Conservation (phyloP, 2,329 filamentous ascomycete genomes). For the Dactylellina parvicollis region DNA sequence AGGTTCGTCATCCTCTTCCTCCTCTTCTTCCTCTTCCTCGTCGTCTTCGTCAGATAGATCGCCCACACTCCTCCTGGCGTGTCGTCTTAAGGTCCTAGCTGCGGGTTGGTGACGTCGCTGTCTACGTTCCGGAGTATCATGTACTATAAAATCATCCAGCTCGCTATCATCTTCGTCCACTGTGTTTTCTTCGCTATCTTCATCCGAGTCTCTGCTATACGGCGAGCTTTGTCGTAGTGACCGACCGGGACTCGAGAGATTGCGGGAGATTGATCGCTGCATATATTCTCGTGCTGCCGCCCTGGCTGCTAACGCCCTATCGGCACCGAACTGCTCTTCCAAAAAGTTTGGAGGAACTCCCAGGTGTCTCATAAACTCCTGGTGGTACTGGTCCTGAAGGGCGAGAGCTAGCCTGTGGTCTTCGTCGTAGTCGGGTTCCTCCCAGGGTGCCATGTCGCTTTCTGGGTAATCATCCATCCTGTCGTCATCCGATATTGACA, state of each 20-base stretch:
- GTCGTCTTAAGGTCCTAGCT: conserved; percentile 38
- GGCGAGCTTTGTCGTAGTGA: conserved; percentile 40
- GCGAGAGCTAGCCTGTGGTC: conserved; percentile 44
- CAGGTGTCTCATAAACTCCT: conserved; percentile 48
- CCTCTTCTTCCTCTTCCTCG: conserved; percentile 55
- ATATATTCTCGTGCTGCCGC: conserved; percentile 26
- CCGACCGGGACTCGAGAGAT: conserved; percentile 30
- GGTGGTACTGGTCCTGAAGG: conserved; percentile 51
- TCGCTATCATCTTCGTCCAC: conserved; percentile 52
- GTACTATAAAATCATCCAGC: conserved; percentile 56
- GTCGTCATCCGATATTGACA: too few species aligned
- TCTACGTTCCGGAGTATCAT: conserved; percentile 57
- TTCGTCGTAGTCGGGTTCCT: conserved; percentile 43
- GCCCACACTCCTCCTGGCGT: conserved; percentile 30
- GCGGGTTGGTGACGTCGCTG: conserved; percentile 25
- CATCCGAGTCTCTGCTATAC: conserved; percentile 51
- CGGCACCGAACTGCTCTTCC: conserved; percentile 46
- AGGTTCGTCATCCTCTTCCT: conserved; percentile 56
- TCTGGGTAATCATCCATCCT: conserved; percentile 52
- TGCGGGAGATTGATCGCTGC: conserved; percentile 28
- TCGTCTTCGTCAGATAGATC: conserved; percentile 54
- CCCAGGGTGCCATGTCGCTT: conserved; percentile 29
- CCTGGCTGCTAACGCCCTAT: conserved; percentile 40
- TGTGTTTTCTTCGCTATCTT: conserved; percentile 55
- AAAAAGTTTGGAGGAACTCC: conserved; percentile 38